These are phyloP conservation scores for Hyaloperonospora arabidopsidis DNA, from an alignment of 352 stramenopile genomes.

Conservation along the genomic window DNA sequence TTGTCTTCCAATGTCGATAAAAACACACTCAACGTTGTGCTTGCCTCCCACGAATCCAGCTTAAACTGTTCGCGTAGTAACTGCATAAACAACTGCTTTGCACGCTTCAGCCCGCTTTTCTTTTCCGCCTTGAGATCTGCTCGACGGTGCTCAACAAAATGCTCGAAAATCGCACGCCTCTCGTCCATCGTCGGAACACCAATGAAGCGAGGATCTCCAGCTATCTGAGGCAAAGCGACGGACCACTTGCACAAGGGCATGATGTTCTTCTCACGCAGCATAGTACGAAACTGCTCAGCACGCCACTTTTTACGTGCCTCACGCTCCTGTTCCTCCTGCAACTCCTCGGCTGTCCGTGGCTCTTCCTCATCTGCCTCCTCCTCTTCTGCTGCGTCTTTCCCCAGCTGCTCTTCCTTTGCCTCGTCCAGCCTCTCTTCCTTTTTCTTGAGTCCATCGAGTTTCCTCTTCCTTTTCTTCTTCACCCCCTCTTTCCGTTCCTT, in stretches of 20 bases:
- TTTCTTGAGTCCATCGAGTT: slow-evolving; percentile 19
- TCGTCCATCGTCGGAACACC: slow-evolving; percentile 72
- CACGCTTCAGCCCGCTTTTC: slow-evolving; percentile 61
- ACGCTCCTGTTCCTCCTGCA: slow-evolving; percentile 22
- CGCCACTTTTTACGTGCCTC: slow-evolving; percentile 38
- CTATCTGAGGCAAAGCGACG: slow-evolving; percentile 65
- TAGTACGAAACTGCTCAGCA: slow-evolving; percentile 52
- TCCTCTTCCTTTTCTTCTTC: slow-evolving; percentile 25
- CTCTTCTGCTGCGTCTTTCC: slow-evolving; percentile 6
- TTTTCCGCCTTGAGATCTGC: slow-evolving; percentile 70
- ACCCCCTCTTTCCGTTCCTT: slow-evolving; percentile 10
- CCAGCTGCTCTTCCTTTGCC: slow-evolving; percentile 4
- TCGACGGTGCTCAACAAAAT: slow-evolving; percentile 68
- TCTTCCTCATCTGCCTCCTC: slow-evolving; percentile 27
- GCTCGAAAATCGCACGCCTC: slow-evolving; percentile 67
- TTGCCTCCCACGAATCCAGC: slow-evolving; percentile 35
- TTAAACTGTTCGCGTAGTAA: slow-evolving; percentile 44
- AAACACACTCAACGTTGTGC: slow-evolving; percentile 47
- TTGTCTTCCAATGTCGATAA: slow-evolving; percentile 40
- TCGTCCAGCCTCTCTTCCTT: slow-evolving; percentile 12
- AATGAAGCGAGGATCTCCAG: slow-evolving; percentile 63
- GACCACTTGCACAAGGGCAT: slow-evolving; percentile 82
- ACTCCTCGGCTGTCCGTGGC: slow-evolving; percentile 29
- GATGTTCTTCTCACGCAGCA: slow-evolving; percentile 80
- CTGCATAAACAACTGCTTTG: slow-evolving; percentile 43